Evolutionary conservation across 495 filamentous ascomycete species (phyloP).

Genomic region (Trichoderma reesei): DNA sequence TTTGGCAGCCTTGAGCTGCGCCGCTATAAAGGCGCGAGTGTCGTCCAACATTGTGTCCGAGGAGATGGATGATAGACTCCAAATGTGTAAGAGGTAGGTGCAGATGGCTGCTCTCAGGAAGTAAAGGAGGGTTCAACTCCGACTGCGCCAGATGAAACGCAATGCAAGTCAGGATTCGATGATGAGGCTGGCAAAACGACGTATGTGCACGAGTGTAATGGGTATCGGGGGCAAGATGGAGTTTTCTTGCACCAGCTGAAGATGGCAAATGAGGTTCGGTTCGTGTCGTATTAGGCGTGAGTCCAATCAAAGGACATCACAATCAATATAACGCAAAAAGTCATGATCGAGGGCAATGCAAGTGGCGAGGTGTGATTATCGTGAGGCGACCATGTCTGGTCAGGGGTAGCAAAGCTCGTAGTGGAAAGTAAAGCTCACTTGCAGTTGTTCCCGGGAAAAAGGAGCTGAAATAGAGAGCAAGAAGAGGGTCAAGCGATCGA

Average conservation of each 20-base stretch:
- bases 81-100: neutral
- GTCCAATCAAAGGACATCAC: slow-evolving; percentile 3
- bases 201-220: neutral
- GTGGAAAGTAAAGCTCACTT: neutral
- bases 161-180: neutral
- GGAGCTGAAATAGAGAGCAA: neutral
- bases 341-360: slow-evolving; percentile 1
- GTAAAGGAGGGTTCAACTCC: neutral
- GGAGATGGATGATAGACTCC: neutral
- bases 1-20: neutral
- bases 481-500: neutral
- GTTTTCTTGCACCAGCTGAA: neutral
- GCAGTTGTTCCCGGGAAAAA: neutral
- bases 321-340: neutral
- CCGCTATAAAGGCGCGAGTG: neutral
- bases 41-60: neutral
- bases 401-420: neutral
- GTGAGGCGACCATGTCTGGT: slow-evolving; percentile 3
- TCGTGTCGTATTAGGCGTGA: neutral
- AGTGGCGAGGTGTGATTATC: neutral
- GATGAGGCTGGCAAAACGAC: neutral
- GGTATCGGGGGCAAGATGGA: neutral
- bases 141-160: neutral
- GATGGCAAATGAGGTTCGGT: neutral
- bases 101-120: neutral